A percentile compares a stretch with the other conserved stretches of the same genome.
Conservation (phyloP, 176 grass and related monocot species). For the Oryza glumipatula region DNA sequence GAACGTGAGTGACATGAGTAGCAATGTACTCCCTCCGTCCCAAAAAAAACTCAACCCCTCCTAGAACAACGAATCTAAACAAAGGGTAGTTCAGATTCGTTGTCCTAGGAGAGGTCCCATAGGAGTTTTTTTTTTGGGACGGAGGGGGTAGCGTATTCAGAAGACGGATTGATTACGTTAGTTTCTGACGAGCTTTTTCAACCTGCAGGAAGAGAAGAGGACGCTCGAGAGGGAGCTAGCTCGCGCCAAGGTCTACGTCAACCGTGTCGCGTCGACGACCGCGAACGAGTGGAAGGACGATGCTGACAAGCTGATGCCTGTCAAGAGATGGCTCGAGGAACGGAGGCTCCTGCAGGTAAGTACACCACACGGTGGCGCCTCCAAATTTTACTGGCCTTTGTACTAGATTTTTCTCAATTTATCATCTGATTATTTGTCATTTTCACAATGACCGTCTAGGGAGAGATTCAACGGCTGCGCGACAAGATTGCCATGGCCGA, state of each 20-base stretch:
- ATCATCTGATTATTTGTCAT: constrained; percentile 18
- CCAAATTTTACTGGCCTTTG: not conserved
- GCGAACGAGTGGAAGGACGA: constrained; percentile 89
- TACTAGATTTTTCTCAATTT: too few relatives aligned
- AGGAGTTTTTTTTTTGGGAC: too few relatives aligned
- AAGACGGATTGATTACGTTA: constrained; percentile 22
- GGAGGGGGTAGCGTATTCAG: not conserved
- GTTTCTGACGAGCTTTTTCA: not conserved
- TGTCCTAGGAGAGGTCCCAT: too few relatives aligned
- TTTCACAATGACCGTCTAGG: constrained; percentile 47
- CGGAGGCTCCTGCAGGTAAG: constrained; percentile 76
- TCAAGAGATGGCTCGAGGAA: constrained; percentile 94
- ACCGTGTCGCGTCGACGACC: constrained; percentile 62
- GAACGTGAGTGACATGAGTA: constrained; percentile 49
- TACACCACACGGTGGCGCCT: not conserved
- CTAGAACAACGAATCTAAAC: too few relatives aligned
- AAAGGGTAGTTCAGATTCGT: too few relatives aligned
- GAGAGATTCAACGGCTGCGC: constrained; percentile 72
- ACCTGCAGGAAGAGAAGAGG: constrained; percentile 81
- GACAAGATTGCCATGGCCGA: constrained; percentile 72
- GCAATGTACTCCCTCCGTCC: too few relatives aligned
- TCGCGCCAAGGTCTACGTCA: constrained; percentile 76
- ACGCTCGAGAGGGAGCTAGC: constrained; percentile 84
- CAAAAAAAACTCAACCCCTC: too few relatives aligned
- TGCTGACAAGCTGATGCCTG: constrained; percentile 67